Conservation (phyloP, 257 asterid species). For the Salvia splendens region DNA sequence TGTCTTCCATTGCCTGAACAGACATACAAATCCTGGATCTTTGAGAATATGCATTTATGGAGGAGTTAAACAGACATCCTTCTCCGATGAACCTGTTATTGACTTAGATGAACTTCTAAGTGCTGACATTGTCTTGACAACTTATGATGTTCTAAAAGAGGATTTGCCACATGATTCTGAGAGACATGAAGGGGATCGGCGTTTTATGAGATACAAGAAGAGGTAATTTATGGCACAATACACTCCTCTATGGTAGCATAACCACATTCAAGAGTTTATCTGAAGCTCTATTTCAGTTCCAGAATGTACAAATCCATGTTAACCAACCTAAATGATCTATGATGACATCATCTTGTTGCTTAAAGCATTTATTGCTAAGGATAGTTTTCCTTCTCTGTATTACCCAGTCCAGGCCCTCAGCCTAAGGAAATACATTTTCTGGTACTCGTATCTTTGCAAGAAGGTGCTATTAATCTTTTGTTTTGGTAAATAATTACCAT, state of each 20-base stretch:
- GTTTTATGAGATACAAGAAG: constrained; percentile 76
- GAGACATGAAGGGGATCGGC: constrained; percentile 93
- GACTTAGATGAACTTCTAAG: constrained; percentile 68
- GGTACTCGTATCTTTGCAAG: constrained; percentile 15
- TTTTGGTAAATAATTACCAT: constrained; percentile 16
- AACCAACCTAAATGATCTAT: constrained; percentile 2
- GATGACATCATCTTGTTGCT: constrained; percentile 2
- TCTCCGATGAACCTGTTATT: constrained; percentile 52
- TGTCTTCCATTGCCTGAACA: constrained; percentile 43
- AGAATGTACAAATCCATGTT: constrained; percentile 1
- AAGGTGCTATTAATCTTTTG: neutral
- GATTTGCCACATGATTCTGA: constrained; percentile 96
- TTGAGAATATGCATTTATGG: constrained; percentile 71
- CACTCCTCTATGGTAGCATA: constrained; percentile 6
- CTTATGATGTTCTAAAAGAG: constrained; percentile 88
- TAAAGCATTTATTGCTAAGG: neutral
- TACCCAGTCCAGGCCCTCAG: neutral
- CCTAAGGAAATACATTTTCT: neutral
- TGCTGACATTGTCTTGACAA: constrained; percentile 87
- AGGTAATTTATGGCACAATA: constrained; percentile 48
- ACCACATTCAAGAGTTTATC: constrained; percentile 3
- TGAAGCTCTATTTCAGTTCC: constrained; percentile 10
- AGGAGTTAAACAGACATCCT: constrained; percentile 64
- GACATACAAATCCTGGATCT: constrained; percentile 81
- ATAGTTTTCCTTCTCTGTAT: constrained; percentile 8